A percentile compares a stretch with the other conserved stretches of the same genome.
phyloP scores from a whole-genome alignment of 805 yeast species.

The Saccharomycopsis selenospora region DNA sequence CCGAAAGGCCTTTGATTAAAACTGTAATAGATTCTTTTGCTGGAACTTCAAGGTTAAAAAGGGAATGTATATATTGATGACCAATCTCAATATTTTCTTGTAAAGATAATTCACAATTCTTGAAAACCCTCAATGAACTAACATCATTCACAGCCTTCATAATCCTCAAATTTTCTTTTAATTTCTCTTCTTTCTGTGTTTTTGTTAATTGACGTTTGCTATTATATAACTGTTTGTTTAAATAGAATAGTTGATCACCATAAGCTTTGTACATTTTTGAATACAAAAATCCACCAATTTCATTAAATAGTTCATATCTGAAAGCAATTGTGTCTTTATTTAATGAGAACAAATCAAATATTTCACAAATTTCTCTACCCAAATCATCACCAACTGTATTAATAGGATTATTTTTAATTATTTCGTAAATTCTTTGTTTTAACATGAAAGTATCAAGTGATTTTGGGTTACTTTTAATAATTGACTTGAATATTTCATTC shows the following conservation, averaged over 20 bases:
- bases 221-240: background rate
- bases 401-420: background rate
- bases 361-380: background rate
- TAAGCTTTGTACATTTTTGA: background rate
- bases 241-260: background rate
- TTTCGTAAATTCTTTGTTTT: constrained; percentile 6
- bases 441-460: constrained; percentile 9
- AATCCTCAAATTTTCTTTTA: background rate
- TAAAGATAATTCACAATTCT: background rate
- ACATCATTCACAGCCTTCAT: background rate
- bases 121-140: background rate
- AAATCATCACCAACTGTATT: constrained; percentile 1
- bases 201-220: background rate
- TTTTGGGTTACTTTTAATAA: constrained; percentile 4
- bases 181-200: background rate
- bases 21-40: constrained; percentile 2
- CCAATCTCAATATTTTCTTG: constrained; percentile 1
- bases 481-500: constrained; percentile 3
- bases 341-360: background rate
- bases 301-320: background rate
- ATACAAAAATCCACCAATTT: background rate
- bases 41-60: constrained; percentile 10
- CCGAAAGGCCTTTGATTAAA: background rate
- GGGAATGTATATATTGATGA: constrained; percentile 9
- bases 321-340: background rate